These are phyloP conservation scores for Pugionium dolabratum DNA, from an alignment of 345 rosid genomes.

Conservation along the genomic window DNA sequence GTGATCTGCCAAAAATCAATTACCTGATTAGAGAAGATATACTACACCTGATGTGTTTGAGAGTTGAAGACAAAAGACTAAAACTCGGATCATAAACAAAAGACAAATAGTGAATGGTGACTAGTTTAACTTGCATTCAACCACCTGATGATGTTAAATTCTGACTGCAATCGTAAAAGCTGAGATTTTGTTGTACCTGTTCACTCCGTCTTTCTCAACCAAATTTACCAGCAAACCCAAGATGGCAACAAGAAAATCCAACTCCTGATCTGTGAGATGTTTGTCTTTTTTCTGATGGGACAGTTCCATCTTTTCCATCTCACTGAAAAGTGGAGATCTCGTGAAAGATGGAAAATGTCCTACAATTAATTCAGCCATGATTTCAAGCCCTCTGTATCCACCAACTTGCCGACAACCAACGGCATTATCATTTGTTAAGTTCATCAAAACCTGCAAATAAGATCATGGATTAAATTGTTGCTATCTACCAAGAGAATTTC, in stretches of 20 bases:
- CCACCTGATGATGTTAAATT: constrained; percentile 5
- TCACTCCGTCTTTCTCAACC: constrained; percentile 90
- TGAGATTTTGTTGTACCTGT: constrained; percentile 59
- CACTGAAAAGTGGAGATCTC: constrained; percentile 44
- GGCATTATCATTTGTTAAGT: constrained; percentile 89
- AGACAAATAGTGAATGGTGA: not conserved
- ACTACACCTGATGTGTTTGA: not conserved
- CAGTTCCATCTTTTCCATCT: constrained; percentile 44
- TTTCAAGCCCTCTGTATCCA: constrained; percentile 81
- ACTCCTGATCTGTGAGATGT: constrained; percentile 85
- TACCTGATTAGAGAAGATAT: constrained; percentile 12
- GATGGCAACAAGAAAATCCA: constrained; percentile 97
- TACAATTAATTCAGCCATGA: constrained; percentile 78
- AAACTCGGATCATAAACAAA: not conserved
- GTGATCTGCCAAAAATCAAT: constrained; percentile 54
- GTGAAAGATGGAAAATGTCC: constrained; percentile 78
- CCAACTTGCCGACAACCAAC: constrained; percentile 91
- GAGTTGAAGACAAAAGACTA: constrained; percentile 13
- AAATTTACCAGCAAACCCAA: constrained; percentile 93
- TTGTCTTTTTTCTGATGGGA: constrained; percentile 50
- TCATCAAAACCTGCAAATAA: constrained; percentile 83
- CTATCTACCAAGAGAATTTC: not conserved
- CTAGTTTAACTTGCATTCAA: constrained; percentile 14
- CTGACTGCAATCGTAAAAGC: not conserved
- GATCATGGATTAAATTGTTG: constrained; percentile 8